Conservation (phyloP, 164 flowering plant genomes). For the Chimonanthus salicifolius region DNA sequence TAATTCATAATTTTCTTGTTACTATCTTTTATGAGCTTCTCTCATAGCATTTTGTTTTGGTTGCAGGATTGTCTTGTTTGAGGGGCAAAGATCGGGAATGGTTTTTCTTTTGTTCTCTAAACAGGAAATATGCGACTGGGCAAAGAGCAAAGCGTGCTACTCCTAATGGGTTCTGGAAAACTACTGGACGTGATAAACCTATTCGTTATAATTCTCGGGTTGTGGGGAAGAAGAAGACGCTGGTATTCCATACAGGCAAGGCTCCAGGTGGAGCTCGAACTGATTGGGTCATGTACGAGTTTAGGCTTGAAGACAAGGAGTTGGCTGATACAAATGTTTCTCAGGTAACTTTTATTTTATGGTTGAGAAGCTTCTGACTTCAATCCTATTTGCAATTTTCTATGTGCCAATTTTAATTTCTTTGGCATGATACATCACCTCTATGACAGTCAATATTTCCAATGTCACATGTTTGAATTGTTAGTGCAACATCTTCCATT, state of each 20-base stretch:
- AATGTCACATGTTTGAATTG: too few species aligned
- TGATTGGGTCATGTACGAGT: conserved; percentile 91
- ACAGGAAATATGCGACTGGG: conserved; percentile 59
- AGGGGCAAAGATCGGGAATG: conserved; percentile 58
- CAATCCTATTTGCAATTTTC: too few species aligned
- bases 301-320: conserved; percentile 41
- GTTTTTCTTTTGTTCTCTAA: conserved; percentile 79
- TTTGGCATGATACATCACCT: too few species aligned
- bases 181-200: conserved; percentile 73
- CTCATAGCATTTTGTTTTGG: neutral
- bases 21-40: neutral
- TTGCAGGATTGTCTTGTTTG: conserved; percentile 48
- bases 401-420: too few species aligned
- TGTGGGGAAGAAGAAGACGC: conserved; percentile 65
- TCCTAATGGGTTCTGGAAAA: conserved; percentile 73
- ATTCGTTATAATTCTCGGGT: conserved; percentile 25
- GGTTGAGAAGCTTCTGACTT: neutral
- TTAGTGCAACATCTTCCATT: too few species aligned
- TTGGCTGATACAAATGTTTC: conserved; percentile 34
- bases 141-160: conserved; percentile 58
- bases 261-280: conserved; percentile 56
- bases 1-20: neutral
- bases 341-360: conserved; percentile 27
- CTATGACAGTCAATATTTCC: too few species aligned
- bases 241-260: conserved; percentile 61